Percentiles rank a stretch among this genome's conserved stretches.
Conservation (phyloP, 2,329 filamentous ascomycete genomes). For the Diaporthe eres region DNA sequence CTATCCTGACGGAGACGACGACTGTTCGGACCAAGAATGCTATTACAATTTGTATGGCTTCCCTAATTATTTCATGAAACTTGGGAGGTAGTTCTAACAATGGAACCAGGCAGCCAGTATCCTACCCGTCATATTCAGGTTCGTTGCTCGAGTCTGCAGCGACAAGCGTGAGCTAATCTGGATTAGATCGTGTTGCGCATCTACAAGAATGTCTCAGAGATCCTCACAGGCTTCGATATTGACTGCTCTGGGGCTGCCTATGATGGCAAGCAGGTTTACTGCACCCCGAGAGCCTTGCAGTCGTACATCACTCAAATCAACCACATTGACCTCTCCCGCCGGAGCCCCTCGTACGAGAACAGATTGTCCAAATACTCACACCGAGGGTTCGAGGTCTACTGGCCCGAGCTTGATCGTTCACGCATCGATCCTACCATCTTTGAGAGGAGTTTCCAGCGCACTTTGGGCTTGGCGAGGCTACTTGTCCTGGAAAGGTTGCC, state of each 20-base stretch:
- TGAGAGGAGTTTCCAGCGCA: conserved; percentile 83
- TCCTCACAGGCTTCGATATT: conserved; percentile 90
- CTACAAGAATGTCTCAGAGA: conserved; percentile 87
- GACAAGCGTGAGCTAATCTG: conserved; percentile 36
- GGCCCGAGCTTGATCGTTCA: conserved; percentile 80
- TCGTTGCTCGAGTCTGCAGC: conserved; percentile 33
- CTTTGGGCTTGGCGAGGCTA: conserved; percentile 82
- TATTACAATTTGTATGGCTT: conserved; percentile 76
- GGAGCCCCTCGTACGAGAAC: conserved; percentile 90
- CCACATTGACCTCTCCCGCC: conserved; percentile 81
- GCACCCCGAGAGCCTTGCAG: conserved; percentile 80
- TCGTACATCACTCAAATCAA: conserved; percentile 89
- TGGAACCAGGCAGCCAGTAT: conserved; percentile 76
- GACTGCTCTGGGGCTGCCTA: conserved; percentile 87
- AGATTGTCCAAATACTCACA: conserved; percentile 88
- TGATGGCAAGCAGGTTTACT: conserved; percentile 84
- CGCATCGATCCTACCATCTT: conserved; percentile 88
- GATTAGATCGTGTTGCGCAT: conserved; percentile 83
- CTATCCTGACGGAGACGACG: conserved; percentile 85
- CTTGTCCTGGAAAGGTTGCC: conserved; percentile 86
- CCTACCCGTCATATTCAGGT: conserved; percentile 84
- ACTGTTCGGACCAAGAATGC: conserved; percentile 89
- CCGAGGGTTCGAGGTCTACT: conserved; percentile 87
- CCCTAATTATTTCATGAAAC: not conserved
- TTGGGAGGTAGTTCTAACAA: not conserved